Evolutionary conservation across 2,329 filamentous ascomycete genomes (phyloP), one percentile per base, ranked within the genome.

Genomic region (Ceratocystis ficicola): DNA sequence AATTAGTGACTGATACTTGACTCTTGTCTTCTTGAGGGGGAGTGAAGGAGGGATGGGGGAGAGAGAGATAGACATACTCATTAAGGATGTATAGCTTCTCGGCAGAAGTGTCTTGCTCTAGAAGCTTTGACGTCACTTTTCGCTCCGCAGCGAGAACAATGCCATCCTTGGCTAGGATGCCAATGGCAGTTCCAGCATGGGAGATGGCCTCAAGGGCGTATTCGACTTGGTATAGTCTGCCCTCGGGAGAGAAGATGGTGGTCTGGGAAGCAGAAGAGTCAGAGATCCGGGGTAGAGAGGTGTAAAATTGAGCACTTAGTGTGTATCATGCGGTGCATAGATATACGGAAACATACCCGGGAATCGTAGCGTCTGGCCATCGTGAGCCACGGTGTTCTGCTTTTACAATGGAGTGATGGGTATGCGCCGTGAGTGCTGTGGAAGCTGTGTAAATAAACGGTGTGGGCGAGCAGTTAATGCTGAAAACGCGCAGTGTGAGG

Each of bases 31-130:
- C 5, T 3, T 8, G 5, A 10, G 15, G 0, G 1, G 15, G 20
- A 36, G 1, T 64, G 57, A 22, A 32, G 17, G 41, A 55, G 48
- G 8, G 46, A 32, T 48, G 63, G 67, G 36, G 63, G n/a, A 36
- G n/a, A 62, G 55, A 50, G 28, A 41, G 22, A 28, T 10, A 2
- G 10, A 73, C 88, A 69, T 81, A 96, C 93, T 99, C 94, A 73
- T 99, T 99, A 73, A 99, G 81, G 73, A 96, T 96, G 79, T 99
- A 99, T 72, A 99, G 90, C 86, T 99, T 99, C 86, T 99, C 94
- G 63, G 94, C 95, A 65, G 94, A 97, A 70, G 95, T 99, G 79
- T 99, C 94, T 80, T 99, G 95, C 83, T 99, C 94, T 74, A 99
- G 79, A 75, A 99, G 83, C 85, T 99, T 99, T 79, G 94, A 97